Percentiles rank a stretch among this genome's conserved stretches.
These are phyloP conservation scores for Avicennia marina DNA, from an alignment of 257 asterid genomes.

Conservation along the genomic window DNA sequence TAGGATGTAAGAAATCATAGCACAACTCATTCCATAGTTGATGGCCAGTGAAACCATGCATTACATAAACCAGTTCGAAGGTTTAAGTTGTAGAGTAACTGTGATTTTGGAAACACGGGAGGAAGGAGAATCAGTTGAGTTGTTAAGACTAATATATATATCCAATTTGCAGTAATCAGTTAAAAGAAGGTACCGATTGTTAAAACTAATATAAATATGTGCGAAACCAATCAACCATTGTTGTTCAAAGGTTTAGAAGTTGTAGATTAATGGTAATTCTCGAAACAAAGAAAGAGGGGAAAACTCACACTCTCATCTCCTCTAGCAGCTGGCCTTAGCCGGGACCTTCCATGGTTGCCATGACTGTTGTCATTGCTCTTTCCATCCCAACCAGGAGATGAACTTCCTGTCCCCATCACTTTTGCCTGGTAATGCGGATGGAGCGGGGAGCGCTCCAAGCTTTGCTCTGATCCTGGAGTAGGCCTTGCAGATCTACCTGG, in stretches of 20 bases:
- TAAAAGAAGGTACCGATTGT: too few species aligned
- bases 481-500: conserved; percentile 35
- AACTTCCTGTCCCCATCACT: conserved; percentile 34
- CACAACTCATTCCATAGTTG: background rate
- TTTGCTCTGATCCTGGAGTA: conserved; percentile 57
- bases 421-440: conserved; percentile 57
- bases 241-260: background rate
- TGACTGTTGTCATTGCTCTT: conserved; percentile 51
- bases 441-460: conserved; percentile 66
- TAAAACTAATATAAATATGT: too few species aligned
- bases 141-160: too few species aligned
- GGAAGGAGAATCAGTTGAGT: too few species aligned
- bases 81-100: too few species aligned
- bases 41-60: too few species aligned
- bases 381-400: conserved; percentile 66
- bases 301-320: conserved; percentile 67
- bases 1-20: background rate
- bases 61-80: too few species aligned
- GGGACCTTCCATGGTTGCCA: conserved; percentile 49
- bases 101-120: too few species aligned
- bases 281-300: background rate
- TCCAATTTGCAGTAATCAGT: too few species aligned
- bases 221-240: too few species aligned
- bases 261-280: background rate
- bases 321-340: conserved; percentile 33